Conservation (phyloP, 176 grass and related monocot genomes). For the Avena sativa region DNA sequence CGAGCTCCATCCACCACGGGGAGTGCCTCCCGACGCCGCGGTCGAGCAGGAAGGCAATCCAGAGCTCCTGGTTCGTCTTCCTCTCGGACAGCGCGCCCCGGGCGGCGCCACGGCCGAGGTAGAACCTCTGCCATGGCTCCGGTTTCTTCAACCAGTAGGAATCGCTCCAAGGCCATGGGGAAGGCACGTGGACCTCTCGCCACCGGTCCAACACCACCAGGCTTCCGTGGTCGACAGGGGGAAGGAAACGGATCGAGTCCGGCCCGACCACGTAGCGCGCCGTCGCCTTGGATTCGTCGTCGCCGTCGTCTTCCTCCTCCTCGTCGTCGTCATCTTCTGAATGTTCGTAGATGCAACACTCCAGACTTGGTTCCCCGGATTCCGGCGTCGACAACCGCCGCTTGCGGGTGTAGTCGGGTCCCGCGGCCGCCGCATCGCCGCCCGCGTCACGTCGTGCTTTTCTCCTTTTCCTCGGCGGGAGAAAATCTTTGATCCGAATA, state of each 20-base stretch:
- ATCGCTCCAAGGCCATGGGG: neutral
- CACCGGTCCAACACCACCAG: neutral
- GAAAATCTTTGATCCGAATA: neutral
- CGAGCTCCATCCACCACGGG: neutral
- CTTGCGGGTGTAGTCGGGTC: neutral
- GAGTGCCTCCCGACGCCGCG: neutral
- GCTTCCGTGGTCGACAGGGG: neutral
- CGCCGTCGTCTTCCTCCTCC: neutral
- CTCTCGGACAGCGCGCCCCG: neutral
- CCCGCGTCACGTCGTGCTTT: neutral
- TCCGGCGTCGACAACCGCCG: neutral
- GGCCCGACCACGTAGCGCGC: conserved; percentile 14
- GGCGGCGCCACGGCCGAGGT: neutral
- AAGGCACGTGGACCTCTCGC: conserved; percentile 17
- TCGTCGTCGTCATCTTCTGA: neutral
- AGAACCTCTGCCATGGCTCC: neutral
- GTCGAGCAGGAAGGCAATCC: conserved; percentile 20
- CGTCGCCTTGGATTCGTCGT: neutral
- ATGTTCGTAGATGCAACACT: neutral
- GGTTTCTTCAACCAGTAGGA: neutral
- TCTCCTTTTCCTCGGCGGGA: neutral
- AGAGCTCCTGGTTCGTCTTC: conserved; percentile 4
- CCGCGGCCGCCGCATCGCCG: neutral
- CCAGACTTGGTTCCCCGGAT: neutral
- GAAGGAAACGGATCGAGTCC: conserved; percentile 2